Evolutionary conservation across 345 rosid genomes (phyloP).

Genomic region (Luvunga scandens): DNA sequence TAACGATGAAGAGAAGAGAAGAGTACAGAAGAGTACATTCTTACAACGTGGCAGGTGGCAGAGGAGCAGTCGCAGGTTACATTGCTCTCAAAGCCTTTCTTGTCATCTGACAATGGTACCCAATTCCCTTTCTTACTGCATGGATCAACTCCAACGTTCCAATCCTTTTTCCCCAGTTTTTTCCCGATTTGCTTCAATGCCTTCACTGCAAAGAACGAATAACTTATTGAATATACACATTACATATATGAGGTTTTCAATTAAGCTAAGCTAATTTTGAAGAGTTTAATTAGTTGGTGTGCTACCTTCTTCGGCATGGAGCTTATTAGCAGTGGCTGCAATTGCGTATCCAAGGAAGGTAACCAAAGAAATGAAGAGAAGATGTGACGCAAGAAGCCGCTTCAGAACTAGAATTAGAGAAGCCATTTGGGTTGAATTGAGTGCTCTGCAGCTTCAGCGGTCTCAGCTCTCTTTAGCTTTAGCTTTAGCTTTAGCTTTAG

Average conservation of each 20-base stretch:
- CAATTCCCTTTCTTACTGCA: constrained; percentile 74
- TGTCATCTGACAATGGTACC: constrained; percentile 19
- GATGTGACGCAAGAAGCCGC: not conserved
- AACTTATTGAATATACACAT: not conserved
- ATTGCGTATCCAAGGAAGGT: not conserved
- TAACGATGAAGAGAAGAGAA: not conserved
- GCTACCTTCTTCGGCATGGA: constrained; percentile 23
- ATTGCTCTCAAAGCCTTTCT: constrained; percentile 47
- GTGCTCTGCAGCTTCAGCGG: not conserved
- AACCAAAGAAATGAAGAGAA: not conserved
- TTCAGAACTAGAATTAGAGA: not conserved
- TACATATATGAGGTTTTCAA: too few relatives aligned
- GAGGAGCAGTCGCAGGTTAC: constrained; percentile 59
- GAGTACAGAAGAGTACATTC: constrained; percentile 48
- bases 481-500: not conserved
- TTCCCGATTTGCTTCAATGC: constrained; percentile 60
- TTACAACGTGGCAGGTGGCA: constrained; percentile 61
- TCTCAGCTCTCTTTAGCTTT: not conserved
- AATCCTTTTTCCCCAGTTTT: constrained; percentile 67
- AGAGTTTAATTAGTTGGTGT: not conserved
- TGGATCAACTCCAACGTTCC: constrained; percentile 71
- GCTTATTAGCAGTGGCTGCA: constrained; percentile 18
- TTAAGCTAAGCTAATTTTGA: not conserved
- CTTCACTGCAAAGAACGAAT: constrained; percentile 37
- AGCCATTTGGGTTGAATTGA: not conserved